phyloP scores from a whole-genome alignment of 2,329 filamentous ascomycete species.

The Pyrenochaeta sp. region DNA sequence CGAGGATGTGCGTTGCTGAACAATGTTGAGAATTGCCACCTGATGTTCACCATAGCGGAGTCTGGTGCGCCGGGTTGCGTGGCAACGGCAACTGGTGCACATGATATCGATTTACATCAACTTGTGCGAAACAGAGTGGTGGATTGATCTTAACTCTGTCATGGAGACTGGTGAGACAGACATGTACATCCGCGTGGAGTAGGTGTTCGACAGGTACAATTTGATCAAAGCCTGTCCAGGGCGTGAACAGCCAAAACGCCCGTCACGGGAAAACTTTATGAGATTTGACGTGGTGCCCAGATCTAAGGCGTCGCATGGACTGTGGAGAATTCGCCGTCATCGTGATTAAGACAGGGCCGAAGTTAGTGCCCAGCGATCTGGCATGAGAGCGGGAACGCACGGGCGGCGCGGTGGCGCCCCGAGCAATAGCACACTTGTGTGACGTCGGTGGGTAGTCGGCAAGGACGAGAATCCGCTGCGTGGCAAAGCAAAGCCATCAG shows the following conservation, averaged over 20 bases:
- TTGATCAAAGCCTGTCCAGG: neutral
- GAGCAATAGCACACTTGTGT: conserved; percentile 6
- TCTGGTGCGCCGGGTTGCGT: neutral
- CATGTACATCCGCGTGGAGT: too few species aligned
- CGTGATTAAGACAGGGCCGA: conserved; percentile 6
- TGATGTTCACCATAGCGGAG: neutral
- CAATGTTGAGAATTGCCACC: neutral
- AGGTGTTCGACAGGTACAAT: neutral
- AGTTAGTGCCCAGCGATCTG: conserved; percentile 15
- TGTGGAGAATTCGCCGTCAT: neutral
- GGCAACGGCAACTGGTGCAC: neutral
- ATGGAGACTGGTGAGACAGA: too few species aligned
- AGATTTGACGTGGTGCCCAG: neutral
- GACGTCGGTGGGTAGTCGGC: conserved; percentile 13
- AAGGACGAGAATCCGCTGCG: neutral
- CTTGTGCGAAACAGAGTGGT: too few species aligned
- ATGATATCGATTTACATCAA: neutral
- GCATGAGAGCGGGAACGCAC: conserved; percentile 4
- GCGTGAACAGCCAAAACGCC: neutral
- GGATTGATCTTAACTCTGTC: too few species aligned
- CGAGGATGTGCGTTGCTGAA: neutral
- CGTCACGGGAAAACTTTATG: conserved; percentile 9
- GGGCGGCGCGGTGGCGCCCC: conserved; percentile 6
- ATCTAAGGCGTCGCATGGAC: conserved; percentile 3
- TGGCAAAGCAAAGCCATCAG: conserved; percentile 14